Evolutionary conservation across 2,329 filamentous ascomycete species (phyloP), one percentile per base, ranked within the genome.

Genomic region (Tolypocladium paradoxum): DNA sequence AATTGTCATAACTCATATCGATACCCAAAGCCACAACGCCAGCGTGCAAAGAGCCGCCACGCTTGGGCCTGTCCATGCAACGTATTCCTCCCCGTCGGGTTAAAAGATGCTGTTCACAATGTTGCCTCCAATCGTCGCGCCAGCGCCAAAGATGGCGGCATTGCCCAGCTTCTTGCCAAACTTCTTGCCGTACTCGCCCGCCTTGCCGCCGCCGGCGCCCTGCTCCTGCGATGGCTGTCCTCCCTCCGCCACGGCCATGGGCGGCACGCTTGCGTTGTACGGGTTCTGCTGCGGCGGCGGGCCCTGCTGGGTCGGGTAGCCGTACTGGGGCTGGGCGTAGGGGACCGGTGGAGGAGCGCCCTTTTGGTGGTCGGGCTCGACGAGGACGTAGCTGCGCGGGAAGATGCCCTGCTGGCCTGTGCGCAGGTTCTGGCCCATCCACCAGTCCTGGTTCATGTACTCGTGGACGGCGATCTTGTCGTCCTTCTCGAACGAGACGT

Each of bases 361-460:
- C 62, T 76, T 70, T 57, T 71, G 61, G 58, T 65, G 66, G 68
- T 86, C 83, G 60, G 86, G 77, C 61, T 91, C 84, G 50, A 87
- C 72, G 50, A 88, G 75, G 57, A 95, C 91, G 67, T 97, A 97
- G 68, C 81, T 90, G 61, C 86, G 82, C n/a, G 92, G 92, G 78
- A 97, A 97, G 68, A 97, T 96, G 62, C 92, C 92, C 72, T 95
- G 89, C 60, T 82, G 74, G 53, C 86, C 86, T 9, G 90, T 95
- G 51, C 90, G 83, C 64, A 85, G 76, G 71, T 95, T 96, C 61
- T 81, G 82, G 60, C 92, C 92, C 77, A 90, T 85, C 90, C 90
- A 96, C 92, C 92, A 97, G 71, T 97, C 91, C 57, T 85, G 83
- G 71, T 97, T 97, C 86, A 96, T 93, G 75, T 95, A 91, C 72